Evolutionary conservation across 805 yeast genomes (phyloP), one percentile per base, ranked within the genome.

Genomic region (Wickerhamiella dianesei): DNA sequence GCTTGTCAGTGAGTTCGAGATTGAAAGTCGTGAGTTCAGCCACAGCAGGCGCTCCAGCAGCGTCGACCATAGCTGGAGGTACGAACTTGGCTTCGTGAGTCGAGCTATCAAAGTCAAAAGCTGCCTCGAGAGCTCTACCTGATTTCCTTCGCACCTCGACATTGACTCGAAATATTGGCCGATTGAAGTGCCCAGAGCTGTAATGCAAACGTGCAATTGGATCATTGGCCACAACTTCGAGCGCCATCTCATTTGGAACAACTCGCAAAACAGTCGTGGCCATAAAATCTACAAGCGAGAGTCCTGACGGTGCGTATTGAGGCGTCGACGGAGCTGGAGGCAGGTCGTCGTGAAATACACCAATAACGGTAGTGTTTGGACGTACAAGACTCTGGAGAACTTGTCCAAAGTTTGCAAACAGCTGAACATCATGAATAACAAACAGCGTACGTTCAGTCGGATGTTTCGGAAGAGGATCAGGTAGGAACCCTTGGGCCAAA

Each of bases 1-100:
- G 96, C 56, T 76, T 80, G 2, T 75, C 74, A 5, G 79, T 81
- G 0, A 94, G 82, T 5, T 78, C 71, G 47, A 89, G 67, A 54
- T 88, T 88, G 68, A 89, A 89, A 0, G 98, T 92, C 0, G 97
- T 85, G 55, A 92, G 69, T 9, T 20, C 25, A 12, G 21, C n/a
- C 12, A 39, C 5, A 51, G 79, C 75, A 43, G 89, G 66, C 48
- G 75, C 77, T 29, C 76, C 75, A 6, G 52, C 59, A 1, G 52
- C 56, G n/a, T 52, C 56, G 2, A 61, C 54, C 9, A 61, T 50
- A 1, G 60, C 50, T 36, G 16, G 19, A 25, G 53, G 54, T 3
- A 56, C 40, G 32, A 49, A 62, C 65, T 49, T 71, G 67, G 49
- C 57, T 53, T 62, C 79, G 84, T 19, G 69, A 3, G 59, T 59